phyloP scores from a whole-genome alignment of 2,329 filamentous ascomycete genomes.

The Monilinia laxa region DNA sequence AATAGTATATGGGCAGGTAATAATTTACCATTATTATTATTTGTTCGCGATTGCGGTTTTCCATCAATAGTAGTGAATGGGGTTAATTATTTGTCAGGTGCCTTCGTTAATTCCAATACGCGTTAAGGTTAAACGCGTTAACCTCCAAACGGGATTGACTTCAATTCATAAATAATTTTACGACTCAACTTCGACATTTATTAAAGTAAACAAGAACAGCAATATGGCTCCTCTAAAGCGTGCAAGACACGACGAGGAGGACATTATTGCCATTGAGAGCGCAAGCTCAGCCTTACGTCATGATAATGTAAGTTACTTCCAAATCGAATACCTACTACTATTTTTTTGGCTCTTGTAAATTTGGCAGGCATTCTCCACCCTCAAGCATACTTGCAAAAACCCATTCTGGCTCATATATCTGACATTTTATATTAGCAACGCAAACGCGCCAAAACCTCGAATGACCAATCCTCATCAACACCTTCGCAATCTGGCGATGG shows the following conservation, averaged over 20 bases:
- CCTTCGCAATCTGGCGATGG: constrained; percentile 25
- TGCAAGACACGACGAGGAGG: constrained; percentile 39
- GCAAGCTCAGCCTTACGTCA: constrained; percentile 35
- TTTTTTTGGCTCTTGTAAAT: not conserved
- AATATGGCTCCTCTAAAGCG: constrained; percentile 47
- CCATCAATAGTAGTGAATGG: not conserved
- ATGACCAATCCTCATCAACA: constrained; percentile 27
- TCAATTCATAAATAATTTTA: not conserved
- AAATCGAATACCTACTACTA: not conserved
- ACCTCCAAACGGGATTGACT: not conserved
- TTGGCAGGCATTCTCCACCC: not conserved
- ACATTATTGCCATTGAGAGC: constrained; percentile 39
- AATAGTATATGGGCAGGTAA: too few species aligned
- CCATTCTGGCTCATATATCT: not conserved
- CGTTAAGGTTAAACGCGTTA: not conserved
- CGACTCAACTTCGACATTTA: not conserved
- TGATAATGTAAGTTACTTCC: constrained; percentile 20
- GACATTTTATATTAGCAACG: constrained; percentile 37
- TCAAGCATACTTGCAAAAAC: not conserved
- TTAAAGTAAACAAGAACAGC: not conserved
- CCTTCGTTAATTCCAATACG: not conserved
- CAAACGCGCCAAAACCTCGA: constrained; percentile 46
- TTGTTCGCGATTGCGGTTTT: too few species aligned
- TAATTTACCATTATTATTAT: too few species aligned
- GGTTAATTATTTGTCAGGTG: constrained; percentile 12